phyloP scores from a whole-genome alignment of 2,329 filamentous ascomycete genomes.

The Fonsecaea pedrosoi region DNA sequence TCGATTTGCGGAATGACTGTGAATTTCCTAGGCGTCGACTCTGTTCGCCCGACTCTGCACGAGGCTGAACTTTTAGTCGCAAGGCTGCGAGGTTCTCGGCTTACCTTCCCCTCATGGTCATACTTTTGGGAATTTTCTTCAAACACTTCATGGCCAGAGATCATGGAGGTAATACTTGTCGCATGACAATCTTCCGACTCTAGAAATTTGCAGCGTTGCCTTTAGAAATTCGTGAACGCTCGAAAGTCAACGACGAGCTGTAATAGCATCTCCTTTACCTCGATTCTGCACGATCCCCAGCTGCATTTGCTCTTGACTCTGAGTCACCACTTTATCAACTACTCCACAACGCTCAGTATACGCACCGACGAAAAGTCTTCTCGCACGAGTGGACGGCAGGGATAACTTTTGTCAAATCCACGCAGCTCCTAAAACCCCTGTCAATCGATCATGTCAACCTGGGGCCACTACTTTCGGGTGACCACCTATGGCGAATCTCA shows the following conservation, averaged over 20 bases:
- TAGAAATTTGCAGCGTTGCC: background rate
- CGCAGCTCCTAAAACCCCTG: background rate
- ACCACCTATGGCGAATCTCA: conserved; percentile 90
- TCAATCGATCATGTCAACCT: conserved; percentile 74
- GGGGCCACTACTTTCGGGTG: conserved; percentile 80
- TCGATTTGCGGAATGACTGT: no score
- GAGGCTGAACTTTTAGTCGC: background rate
- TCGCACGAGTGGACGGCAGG: background rate
- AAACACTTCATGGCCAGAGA: conserved; percentile 4
- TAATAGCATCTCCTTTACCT: background rate
- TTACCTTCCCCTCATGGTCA: conserved; percentile 6
- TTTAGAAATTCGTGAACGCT: background rate
- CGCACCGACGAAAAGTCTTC: background rate
- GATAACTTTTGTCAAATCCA: background rate
- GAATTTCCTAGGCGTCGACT: no score
- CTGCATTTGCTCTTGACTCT: background rate
- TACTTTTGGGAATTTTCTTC: background rate
- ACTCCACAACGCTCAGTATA: background rate
- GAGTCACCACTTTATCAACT: conserved; percentile 1
- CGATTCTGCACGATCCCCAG: background rate
- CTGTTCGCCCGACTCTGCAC: background rate
- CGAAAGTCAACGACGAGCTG: background rate
- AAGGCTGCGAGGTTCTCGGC: conserved; percentile 8
- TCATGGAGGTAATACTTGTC: background rate
- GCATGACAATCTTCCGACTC: background rate